Conservation (phyloP, 140 eudicot species). For the Erigeron philadelphicus region DNA sequence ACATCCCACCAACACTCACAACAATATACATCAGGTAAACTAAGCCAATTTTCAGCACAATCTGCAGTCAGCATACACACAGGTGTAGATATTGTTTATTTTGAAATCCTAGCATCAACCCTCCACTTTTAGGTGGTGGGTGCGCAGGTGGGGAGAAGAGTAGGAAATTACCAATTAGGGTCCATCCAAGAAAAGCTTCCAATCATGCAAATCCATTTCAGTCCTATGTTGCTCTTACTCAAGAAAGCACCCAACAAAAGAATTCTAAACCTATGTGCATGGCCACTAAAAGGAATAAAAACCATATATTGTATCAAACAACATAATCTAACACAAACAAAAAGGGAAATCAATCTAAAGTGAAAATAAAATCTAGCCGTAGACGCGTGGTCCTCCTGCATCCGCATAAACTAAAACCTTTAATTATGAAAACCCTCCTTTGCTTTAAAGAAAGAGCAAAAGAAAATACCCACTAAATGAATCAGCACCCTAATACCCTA, state of each 20-base stretch:
- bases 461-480: slow-evolving; percentile 40
- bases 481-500: slow-evolving; percentile 34
- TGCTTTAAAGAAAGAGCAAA: slow-evolving; percentile 27
- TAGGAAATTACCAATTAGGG: slow-evolving; percentile 16
- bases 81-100: not conserved
- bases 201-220: slow-evolving; percentile 30
- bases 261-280: slow-evolving; percentile 19
- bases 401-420: slow-evolving; percentile 38
- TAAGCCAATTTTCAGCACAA: not conserved
- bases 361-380: slow-evolving; percentile 28
- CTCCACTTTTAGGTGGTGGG: slow-evolving; percentile 20
- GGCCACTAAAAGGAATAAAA: slow-evolving; percentile 19
- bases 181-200: slow-evolving; percentile 27
- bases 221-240: slow-evolving; percentile 27
- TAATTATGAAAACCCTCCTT: slow-evolving; percentile 27
- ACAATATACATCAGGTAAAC: not conserved
- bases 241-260: slow-evolving; percentile 38
- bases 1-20: slow-evolving; percentile 13
- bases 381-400: slow-evolving; percentile 45
- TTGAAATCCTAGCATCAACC: not conserved
- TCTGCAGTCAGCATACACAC: not conserved
- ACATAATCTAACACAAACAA: slow-evolving; percentile 27
- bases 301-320: slow-evolving; percentile 18
- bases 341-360: slow-evolving; percentile 16
- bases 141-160: slow-evolving; percentile 2